Percentiles rank a stretch among this genome's conserved stretches.
phyloP scores from a whole-genome alignment of 495 filamentous ascomycete species.

The Penicillium canescens region DNA sequence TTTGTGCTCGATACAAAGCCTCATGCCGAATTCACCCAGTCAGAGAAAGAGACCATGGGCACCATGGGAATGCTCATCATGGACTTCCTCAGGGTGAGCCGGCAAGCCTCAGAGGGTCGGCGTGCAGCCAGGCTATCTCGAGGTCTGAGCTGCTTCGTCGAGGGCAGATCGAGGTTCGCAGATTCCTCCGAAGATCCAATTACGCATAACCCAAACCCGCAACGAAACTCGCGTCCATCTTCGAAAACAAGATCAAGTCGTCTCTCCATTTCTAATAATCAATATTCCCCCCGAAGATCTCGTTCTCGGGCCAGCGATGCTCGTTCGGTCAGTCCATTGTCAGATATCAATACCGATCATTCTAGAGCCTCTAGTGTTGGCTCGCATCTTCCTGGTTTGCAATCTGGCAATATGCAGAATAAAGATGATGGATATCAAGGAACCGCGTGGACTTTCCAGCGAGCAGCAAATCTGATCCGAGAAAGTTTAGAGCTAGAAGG shows the following conservation, averaged over 20 bases:
- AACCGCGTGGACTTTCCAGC: constrained; percentile 46
- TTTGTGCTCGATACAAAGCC: constrained; percentile 59
- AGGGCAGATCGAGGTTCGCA: constrained; percentile 40
- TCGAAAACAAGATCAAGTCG: constrained; percentile 10
- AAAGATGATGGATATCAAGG: constrained; percentile 23
- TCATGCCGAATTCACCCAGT: constrained; percentile 27
- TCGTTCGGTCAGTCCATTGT: constrained; percentile 23
- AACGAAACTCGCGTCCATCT: background rate
- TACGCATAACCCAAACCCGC: background rate
- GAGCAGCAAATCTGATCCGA: constrained; percentile 57
- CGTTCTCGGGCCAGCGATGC: constrained; percentile 26
- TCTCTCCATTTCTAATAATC: constrained; percentile 3
- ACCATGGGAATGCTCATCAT: constrained; percentile 58
- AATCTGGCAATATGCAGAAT: constrained; percentile 21
- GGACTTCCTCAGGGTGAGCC: constrained; percentile 60
- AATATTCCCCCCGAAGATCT: constrained; percentile 12
- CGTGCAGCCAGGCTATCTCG: constrained; percentile 57
- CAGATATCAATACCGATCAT: constrained; percentile 25
- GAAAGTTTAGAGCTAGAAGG: constrained; percentile 52
- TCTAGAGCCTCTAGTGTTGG: constrained; percentile 12
- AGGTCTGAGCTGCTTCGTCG: constrained; percentile 64
- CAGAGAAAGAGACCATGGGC: constrained; percentile 38
- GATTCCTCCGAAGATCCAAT: constrained; percentile 14
- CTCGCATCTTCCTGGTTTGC: constrained; percentile 28
- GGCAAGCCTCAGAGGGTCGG: constrained; percentile 56